Conservation (phyloP, 192 early-diverging fungal genomes). For the Linnemannia zychae region DNA sequence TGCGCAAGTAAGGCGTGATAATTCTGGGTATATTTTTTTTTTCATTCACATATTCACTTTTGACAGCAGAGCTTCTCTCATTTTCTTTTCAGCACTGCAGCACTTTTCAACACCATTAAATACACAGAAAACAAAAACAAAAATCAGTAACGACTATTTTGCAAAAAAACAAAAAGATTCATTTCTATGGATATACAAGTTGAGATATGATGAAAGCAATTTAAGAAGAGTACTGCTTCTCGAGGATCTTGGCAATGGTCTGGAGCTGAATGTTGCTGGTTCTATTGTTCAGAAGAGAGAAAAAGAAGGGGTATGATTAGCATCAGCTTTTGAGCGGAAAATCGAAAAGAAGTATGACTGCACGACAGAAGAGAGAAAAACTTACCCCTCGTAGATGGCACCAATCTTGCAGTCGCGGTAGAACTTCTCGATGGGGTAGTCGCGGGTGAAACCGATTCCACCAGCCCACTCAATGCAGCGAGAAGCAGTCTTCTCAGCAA, state of each 20-base stretch:
- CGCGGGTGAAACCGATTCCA: slow-evolving; percentile 97
- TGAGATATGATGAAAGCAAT: neutral
- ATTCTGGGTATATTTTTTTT: neutral
- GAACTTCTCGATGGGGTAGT: slow-evolving; percentile 93
- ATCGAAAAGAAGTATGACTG: neutral
- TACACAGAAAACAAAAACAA: neutral
- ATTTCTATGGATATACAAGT: slow-evolving; percentile 20
- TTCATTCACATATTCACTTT: too few species aligned
- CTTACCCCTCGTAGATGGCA: slow-evolving; percentile 90
- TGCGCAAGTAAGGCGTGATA: slow-evolving; percentile 8
- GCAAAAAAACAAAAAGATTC: neutral
- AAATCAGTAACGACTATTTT: neutral
- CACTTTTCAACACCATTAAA: neutral
- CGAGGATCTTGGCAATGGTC: slow-evolving; percentile 81
- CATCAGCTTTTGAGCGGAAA: neutral
- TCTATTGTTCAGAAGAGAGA: slow-evolving; percentile 30
- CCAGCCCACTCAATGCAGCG: slow-evolving; percentile 98
- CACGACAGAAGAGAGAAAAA: neutral
- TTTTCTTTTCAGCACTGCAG: neutral
- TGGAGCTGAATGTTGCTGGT: slow-evolving; percentile 98
- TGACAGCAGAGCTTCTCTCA: too few species aligned
- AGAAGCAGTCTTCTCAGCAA: slow-evolving; percentile 91
- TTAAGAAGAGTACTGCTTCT: slow-evolving; percentile 58
- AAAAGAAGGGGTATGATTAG: neutral
- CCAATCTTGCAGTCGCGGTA: slow-evolving; percentile 98